Percentiles rank a stretch among this genome's conserved stretches.
phyloP scores from a whole-genome alignment of 495 filamentous ascomycete species.

The Aspergillus nanangensis region DNA sequence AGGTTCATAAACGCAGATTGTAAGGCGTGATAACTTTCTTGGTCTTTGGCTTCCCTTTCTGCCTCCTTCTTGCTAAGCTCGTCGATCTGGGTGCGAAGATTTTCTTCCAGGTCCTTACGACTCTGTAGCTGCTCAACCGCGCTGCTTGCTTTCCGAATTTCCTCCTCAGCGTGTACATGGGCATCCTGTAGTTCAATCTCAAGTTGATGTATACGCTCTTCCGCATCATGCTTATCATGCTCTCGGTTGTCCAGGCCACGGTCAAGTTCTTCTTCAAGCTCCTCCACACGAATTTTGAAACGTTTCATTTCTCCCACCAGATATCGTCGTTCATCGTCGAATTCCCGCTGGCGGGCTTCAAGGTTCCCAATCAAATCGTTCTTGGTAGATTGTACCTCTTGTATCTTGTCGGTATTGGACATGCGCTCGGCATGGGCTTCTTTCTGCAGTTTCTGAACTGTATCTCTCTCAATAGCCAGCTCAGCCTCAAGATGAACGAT shows the following conservation, averaged over 20 bases:
- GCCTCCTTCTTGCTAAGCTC: conserved; percentile 42
- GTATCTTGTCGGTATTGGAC: conserved; percentile 62
- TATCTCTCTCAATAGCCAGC: conserved; percentile 60
- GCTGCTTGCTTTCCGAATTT: conserved; percentile 50
- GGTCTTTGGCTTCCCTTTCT: conserved; percentile 46
- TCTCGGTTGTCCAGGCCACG: conserved; percentile 76
- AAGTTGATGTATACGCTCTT: conserved; percentile 64
- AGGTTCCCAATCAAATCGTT: conserved; percentile 92
- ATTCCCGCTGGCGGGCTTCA: conserved; percentile 84
- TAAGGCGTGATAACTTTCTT: conserved; percentile 51
- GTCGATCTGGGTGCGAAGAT: conserved; percentile 40
- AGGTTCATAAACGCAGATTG: conserved; percentile 59
- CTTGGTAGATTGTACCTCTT: conserved; percentile 87
- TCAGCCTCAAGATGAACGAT: conserved; percentile 81
- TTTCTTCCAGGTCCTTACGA: conserved; percentile 46
- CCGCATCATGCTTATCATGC: conserved; percentile 64
- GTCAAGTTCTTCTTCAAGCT: conserved; percentile 86
- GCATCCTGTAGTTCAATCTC: conserved; percentile 65
- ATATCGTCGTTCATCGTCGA: conserved; percentile 73
- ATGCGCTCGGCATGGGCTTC: conserved; percentile 63
- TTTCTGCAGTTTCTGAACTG: conserved; percentile 49
- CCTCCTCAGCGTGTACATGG: conserved; percentile 51
- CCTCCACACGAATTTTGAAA: conserved; percentile 71
- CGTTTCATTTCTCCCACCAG: conserved; percentile 74
- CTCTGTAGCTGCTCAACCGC: conserved; percentile 51